A percentile compares a stretch with the other conserved stretches of the same genome.
phyloP scores from a whole-genome alignment of 208 protist species.

The Phytomonas francai region DNA sequence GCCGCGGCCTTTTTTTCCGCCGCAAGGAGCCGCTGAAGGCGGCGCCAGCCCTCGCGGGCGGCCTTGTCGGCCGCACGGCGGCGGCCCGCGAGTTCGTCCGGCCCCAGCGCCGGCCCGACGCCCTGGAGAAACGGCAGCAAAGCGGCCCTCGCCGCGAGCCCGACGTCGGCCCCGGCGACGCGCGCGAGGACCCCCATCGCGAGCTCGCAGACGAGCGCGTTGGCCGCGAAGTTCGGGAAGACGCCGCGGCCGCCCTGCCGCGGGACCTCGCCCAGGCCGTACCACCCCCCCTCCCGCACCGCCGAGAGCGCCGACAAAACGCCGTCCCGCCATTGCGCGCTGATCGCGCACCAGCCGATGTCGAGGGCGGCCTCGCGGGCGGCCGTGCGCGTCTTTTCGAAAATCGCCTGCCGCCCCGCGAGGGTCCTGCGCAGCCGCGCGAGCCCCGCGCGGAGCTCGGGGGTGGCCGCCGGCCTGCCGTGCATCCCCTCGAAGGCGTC shows the following conservation, averaged over 20 bases:
- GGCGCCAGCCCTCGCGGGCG: too few relatives aligned
- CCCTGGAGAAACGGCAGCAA: conserved; percentile 17
- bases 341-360: conserved; percentile 73
- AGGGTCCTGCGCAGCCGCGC: conserved; percentile 18
- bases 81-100: too few relatives aligned
- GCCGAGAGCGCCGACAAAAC: conserved; percentile 45
- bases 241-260: conserved; percentile 21
- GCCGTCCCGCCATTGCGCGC: conserved; percentile 83
- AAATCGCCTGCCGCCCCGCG: conserved; percentile 17
- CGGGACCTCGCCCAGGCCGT: conserved; percentile 40
- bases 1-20: too few relatives aligned
- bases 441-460: conserved; percentile 20
- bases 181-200: conserved; percentile 37
- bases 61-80: not conserved
- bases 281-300: conserved; percentile 70
- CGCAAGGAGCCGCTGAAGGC: too few relatives aligned
- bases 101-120: conserved; percentile 14
- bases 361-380: conserved; percentile 12
- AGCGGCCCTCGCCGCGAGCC: conserved; percentile 4
- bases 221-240: conserved; percentile 71
- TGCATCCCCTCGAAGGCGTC: conserved; percentile 34
- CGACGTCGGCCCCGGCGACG: conserved; percentile 12
- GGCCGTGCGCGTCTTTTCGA: conserved; percentile 19
- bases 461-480: conserved; percentile 18
- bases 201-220: conserved; percentile 20